phyloP scores from a whole-genome alignment of 192 early-diverging fungal genomes.

The Radiomyces spectabilis region DNA sequence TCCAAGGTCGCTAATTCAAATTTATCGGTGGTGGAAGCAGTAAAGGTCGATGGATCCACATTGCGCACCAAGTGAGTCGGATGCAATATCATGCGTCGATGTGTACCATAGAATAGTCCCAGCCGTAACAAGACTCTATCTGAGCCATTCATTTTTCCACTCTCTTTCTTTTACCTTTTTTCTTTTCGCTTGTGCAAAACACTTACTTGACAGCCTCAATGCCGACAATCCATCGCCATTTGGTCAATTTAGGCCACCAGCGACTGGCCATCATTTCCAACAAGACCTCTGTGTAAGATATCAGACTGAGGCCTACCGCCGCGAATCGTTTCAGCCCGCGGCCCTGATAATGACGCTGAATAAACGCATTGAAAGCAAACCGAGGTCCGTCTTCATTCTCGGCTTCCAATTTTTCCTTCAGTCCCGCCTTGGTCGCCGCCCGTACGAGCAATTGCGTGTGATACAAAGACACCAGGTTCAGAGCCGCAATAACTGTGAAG shows the following conservation, averaged over 20 bases:
- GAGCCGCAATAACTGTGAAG: neutral
- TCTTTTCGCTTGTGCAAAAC: neutral
- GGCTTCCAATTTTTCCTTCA: neutral
- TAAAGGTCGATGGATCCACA: neutral
- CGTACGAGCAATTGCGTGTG: neutral
- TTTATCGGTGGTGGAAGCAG: neutral
- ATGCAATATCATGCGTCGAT: neutral
- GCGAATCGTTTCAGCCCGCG: no score
- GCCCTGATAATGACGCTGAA: neutral
- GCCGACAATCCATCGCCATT: neutral
- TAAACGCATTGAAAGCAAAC: neutral
- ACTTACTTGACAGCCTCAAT: constrained; percentile 1
- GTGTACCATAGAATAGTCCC: neutral
- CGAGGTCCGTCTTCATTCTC: neutral
- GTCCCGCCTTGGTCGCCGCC: neutral
- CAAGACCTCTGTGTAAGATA: neutral
- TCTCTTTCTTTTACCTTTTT: neutral
- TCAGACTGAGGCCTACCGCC: neutral
- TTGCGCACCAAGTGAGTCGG: constrained; percentile 2
- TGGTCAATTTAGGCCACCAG: neutral
- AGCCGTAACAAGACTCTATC: neutral
- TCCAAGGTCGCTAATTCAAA: neutral
- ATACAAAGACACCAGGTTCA: constrained; percentile 1
- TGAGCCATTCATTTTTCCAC: neutral
- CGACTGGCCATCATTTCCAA: neutral